Percentiles rank a stretch among this genome's conserved stretches.
These are phyloP conservation scores for Colletotrichum nymphaeae DNA, from an alignment of 2,329 filamentous ascomycete genomes.

Conservation along the genomic window DNA sequence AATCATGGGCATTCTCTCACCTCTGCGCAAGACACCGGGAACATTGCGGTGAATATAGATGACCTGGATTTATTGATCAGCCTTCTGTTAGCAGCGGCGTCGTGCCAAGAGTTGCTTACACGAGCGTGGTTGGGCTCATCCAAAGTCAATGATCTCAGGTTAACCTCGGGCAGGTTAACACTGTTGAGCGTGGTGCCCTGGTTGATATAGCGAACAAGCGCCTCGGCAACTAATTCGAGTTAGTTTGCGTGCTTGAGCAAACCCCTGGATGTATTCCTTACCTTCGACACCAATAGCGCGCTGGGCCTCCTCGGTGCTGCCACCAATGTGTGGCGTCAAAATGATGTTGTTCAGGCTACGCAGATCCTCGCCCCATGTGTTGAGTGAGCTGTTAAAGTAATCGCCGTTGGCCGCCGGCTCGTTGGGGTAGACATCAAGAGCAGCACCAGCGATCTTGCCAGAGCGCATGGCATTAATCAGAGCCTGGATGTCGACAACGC, in stretches of 20 bases:
- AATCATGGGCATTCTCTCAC: constrained; percentile 50
- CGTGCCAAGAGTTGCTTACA: constrained; percentile 54
- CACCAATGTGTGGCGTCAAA: constrained; percentile 95
- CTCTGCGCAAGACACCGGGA: constrained; percentile 90
- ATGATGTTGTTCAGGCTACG: constrained; percentile 91
- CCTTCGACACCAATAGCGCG: constrained; percentile 92
- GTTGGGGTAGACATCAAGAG: constrained; percentile 95
- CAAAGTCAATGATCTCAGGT: constrained; percentile 86
- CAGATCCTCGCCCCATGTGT: constrained; percentile 87
- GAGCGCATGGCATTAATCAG: constrained; percentile 87
- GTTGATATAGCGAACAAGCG: constrained; percentile 94
- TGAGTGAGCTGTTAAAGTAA: constrained; percentile 89
- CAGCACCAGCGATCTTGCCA: constrained; percentile 91
- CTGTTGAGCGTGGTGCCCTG: constrained; percentile 91
- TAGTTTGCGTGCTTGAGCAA: not conserved
- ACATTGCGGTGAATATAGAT: constrained; percentile 98
- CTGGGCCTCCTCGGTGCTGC: constrained; percentile 97
- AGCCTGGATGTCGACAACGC: constrained; percentile 92
- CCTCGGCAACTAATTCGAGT: constrained; percentile 73
- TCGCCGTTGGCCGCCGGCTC: constrained; percentile 95
- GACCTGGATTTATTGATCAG: constrained; percentile 59
- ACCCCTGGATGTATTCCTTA: constrained; percentile 41
- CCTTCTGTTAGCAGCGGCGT: not conserved
- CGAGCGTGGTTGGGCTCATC: constrained; percentile 92
- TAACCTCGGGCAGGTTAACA: constrained; percentile 97